These are phyloP conservation scores for Candida methanosorbosa DNA, from an alignment of 805 yeast genomes.

Conservation along the genomic window DNA sequence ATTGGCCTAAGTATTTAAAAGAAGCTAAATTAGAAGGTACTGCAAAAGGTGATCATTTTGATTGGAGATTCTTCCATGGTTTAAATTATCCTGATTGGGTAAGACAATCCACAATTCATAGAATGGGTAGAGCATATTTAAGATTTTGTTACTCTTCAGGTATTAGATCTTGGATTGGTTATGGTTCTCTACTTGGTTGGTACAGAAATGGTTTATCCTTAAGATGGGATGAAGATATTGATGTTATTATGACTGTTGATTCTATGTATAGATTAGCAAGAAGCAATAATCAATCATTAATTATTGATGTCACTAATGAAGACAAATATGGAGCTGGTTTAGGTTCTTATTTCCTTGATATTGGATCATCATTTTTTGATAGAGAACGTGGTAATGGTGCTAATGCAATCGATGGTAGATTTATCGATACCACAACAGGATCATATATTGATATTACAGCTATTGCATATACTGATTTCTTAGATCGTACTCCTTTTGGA, in stretches of 20 bases:
- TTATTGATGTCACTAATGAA: conserved; percentile 28
- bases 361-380: conserved; percentile 39
- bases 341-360: conserved; percentile 44
- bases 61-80: conserved; percentile 47
- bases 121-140: conserved; percentile 43
- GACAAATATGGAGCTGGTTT: conserved; percentile 35
- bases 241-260: conserved; percentile 50
- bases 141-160: conserved; percentile 37
- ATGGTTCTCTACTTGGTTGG: conserved; percentile 58
- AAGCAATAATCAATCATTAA: conserved; percentile 38
- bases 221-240: conserved; percentile 65
- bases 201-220: conserved; percentile 53
- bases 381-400: conserved; percentile 42
- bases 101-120: conserved; percentile 31
- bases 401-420: conserved; percentile 58
- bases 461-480: conserved; percentile 27
- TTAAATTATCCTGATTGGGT: conserved; percentile 30
- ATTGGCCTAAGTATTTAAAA: conserved; percentile 24
- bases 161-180: conserved; percentile 53
- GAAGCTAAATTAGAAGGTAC: conserved; percentile 25
- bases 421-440: conserved; percentile 58
- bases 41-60: conserved; percentile 33
- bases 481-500: conserved; percentile 7
- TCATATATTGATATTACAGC: conserved; percentile 62
- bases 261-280: conserved; percentile 38